phyloP scores from a whole-genome alignment of 2,329 filamentous ascomycete species.

The Madurella mycetomatis region DNA sequence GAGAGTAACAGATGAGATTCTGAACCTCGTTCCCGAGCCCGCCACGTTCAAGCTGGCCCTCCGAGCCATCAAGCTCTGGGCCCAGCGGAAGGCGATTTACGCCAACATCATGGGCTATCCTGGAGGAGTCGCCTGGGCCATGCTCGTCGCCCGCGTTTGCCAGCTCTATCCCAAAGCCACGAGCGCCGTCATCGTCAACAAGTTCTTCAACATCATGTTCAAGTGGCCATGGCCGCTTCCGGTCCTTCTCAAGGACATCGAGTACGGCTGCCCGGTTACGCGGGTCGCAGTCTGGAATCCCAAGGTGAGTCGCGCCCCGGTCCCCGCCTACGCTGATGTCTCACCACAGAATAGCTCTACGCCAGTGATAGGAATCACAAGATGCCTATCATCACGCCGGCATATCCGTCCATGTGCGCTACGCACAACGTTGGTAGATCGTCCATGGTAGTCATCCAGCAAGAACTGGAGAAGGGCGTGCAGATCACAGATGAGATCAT shows the following conservation, averaged over 20 bases:
- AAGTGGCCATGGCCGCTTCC: constrained; percentile 93
- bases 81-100: constrained; percentile 86
- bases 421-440: constrained; percentile 91
- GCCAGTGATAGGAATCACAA: constrained; percentile 77
- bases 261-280: constrained; percentile 63
- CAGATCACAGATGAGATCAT: constrained; percentile 78
- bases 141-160: constrained; percentile 92
- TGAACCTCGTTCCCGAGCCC: constrained; percentile 81
- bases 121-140: constrained; percentile 95
- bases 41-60: constrained; percentile 86
- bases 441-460: constrained; percentile 76
- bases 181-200: constrained; percentile 80
- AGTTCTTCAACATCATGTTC: constrained; percentile 90
- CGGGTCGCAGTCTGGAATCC: constrained; percentile 93
- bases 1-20: constrained; percentile 87
- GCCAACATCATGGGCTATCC: constrained; percentile 96
- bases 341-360: constrained; percentile 55
- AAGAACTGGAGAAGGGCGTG: constrained; percentile 73
- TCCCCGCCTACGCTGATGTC: constrained; percentile 15
- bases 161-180: constrained; percentile 93
- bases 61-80: constrained; percentile 94
- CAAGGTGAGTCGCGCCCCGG: constrained; percentile 50
- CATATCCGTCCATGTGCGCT: constrained; percentile 96
- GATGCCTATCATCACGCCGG: constrained; percentile 98
- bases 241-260: constrained; percentile 84